Evolutionary conservation across 345 rosid species (phyloP).

Genomic region (Chamaenerion angustifolium): DNA sequence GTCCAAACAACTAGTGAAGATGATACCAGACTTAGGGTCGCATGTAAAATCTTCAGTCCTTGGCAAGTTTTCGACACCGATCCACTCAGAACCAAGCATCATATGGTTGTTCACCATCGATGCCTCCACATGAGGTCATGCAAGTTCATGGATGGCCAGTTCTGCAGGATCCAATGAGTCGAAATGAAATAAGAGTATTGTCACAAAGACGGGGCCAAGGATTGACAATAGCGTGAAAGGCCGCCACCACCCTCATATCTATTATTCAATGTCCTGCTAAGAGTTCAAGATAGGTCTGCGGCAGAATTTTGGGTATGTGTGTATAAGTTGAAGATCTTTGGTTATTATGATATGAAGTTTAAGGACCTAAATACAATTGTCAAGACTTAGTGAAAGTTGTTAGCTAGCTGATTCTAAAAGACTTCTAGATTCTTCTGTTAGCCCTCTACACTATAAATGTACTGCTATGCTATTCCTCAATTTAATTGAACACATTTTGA

Average conservation of each 20-base stretch:
- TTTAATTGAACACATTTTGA: too few relatives aligned
- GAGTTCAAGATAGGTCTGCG: too few relatives aligned
- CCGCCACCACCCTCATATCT: not conserved
- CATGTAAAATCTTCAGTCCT: conserved; percentile 14
- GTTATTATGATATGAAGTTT: too few relatives aligned
- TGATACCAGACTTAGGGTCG: not conserved
- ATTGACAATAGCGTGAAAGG: not conserved
- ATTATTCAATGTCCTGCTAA: too few relatives aligned
- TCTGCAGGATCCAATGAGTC: conserved; percentile 16
- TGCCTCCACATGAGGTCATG: conserved; percentile 9
- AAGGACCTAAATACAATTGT: too few relatives aligned
- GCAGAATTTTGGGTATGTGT: too few relatives aligned
- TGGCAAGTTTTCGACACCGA: conserved; percentile 10
- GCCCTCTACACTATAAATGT: too few relatives aligned
- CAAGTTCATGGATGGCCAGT: conserved; percentile 8
- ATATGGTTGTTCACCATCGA: conserved; percentile 5
- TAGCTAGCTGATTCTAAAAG: too few relatives aligned
- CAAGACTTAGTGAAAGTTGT: too few relatives aligned
- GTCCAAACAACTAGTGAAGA: not conserved
- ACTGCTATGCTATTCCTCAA: too few relatives aligned
- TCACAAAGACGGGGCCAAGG: conserved; percentile 7
- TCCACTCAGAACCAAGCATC: conserved; percentile 11
- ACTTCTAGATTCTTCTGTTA: too few relatives aligned
- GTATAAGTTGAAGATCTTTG: too few relatives aligned
- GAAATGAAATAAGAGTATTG: conserved; percentile 5